These are phyloP conservation scores for Barnettozyma salicaria DNA, from an alignment of 805 yeast genomes.

Conservation along the genomic window DNA sequence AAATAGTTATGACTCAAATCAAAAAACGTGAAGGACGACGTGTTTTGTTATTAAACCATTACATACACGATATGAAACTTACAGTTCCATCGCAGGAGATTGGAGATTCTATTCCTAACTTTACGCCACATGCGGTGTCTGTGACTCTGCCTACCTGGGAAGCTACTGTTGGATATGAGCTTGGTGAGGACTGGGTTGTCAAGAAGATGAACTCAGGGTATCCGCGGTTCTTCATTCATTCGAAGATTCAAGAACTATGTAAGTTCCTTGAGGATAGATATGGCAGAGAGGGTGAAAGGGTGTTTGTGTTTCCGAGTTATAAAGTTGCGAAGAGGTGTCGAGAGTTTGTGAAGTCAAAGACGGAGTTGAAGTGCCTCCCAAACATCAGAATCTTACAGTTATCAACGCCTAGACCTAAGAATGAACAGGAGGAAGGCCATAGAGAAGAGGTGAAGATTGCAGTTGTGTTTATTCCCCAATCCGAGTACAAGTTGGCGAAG, in stretches of 20 bases:
- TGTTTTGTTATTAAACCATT: no score
- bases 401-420: conserved; percentile 61
- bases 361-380: conserved; percentile 15
- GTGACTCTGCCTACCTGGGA: conserved; percentile 96
- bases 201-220: conserved; percentile 78
- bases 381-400: conserved; percentile 63
- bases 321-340: conserved; percentile 80
- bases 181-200: conserved; percentile 78
- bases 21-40: no score
- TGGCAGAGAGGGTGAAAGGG: conserved; percentile 72
- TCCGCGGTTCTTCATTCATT: conserved; percentile 77
- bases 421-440: conserved; percentile 51
- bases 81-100: conserved; percentile 32
- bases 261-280: conserved; percentile 55
- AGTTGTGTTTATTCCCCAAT: conserved; percentile 66
- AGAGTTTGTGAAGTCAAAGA: conserved; percentile 56
- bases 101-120: conserved; percentile 85
- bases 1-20: no score
- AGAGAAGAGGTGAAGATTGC: conserved; percentile 66
- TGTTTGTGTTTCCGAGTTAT: conserved; percentile 73
- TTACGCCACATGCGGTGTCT: conserved; percentile 89
- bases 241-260: conserved; percentile 51
- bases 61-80: no score
- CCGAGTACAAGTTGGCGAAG: conserved; percentile 58
- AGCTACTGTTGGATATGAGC: conserved; percentile 87